Conservation (phyloP, 495 filamentous ascomycete genomes). For the Viridothelium virens region DNA sequence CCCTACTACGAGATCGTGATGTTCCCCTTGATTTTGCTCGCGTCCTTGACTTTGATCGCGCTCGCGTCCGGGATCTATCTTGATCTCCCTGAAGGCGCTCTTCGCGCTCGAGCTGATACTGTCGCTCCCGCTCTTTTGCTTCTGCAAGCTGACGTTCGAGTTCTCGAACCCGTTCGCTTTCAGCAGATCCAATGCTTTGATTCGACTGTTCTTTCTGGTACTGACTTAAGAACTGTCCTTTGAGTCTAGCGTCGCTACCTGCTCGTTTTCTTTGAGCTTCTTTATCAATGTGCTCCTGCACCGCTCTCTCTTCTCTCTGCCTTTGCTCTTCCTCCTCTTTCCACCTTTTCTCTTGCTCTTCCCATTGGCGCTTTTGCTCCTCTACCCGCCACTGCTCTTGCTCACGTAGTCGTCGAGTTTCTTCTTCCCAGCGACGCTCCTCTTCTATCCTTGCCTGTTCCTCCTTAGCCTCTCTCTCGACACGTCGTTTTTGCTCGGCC, state of each 20-base stretch:
- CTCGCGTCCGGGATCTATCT: constrained; percentile 10
- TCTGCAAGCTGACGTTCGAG: constrained; percentile 78
- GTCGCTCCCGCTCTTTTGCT: constrained; percentile 75
- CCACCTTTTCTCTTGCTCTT: constrained; percentile 77
- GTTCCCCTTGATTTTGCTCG: constrained; percentile 14
- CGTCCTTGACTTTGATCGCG: constrained; percentile 18
- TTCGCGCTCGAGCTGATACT: constrained; percentile 77
- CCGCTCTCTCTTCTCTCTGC: constrained; percentile 63
- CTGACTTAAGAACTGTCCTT: constrained; percentile 78
- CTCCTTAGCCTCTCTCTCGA: constrained; percentile 62
- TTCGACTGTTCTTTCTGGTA: constrained; percentile 55
- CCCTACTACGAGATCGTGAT: constrained; percentile 21
- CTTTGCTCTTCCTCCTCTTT: constrained; percentile 71
- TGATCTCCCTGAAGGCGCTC: constrained; percentile 39
- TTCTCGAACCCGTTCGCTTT: constrained; percentile 61
- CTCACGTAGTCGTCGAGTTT: constrained; percentile 59
- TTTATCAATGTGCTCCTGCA: constrained; percentile 54
- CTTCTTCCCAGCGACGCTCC: constrained; percentile 71
- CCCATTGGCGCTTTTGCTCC: constrained; percentile 73
- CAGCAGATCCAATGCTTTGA: constrained; percentile 28
- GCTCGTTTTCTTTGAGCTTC: constrained; percentile 36
- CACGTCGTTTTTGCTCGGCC: constrained; percentile 51
- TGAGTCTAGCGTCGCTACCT: constrained; percentile 57
- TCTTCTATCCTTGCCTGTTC: constrained; percentile 59
- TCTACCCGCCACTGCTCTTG: constrained; percentile 61